These are phyloP conservation scores for Populus tomentosa DNA, from an alignment of 441 rosid genomes.

Conservation along the genomic window DNA sequence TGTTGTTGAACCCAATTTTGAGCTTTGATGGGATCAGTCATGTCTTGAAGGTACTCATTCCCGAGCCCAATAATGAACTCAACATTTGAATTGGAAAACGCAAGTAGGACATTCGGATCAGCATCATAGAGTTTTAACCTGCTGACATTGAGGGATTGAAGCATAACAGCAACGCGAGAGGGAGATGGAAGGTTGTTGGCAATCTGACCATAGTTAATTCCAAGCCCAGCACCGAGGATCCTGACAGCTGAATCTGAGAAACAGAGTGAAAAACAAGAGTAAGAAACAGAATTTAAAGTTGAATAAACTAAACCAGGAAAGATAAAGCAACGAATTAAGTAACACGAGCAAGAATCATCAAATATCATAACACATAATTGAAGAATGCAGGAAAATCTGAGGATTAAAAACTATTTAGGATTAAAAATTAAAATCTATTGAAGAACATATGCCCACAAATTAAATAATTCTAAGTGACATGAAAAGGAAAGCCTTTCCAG, in stretches of 20 bases:
- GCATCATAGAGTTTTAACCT: conserved; percentile 54
- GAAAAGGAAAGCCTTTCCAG: background rate
- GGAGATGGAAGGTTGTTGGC: conserved; percentile 55
- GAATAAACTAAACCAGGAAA: background rate
- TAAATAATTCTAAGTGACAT: background rate
- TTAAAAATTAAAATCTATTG: background rate
- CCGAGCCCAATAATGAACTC: conserved; percentile 55
- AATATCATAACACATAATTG: no score
- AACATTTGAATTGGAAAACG: conserved; percentile 39
- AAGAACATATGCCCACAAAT: background rate
- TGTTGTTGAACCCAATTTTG: conserved; percentile 41
- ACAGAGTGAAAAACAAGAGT: no score
- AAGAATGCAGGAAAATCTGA: background rate
- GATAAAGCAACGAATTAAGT: background rate
- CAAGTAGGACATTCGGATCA: conserved; percentile 40
- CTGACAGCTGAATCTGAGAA: conserved; percentile 22
- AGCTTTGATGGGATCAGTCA: conserved; percentile 41
- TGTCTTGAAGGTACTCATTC: conserved; percentile 30
- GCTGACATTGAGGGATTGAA: conserved; percentile 40
- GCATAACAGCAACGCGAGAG: conserved; percentile 32
- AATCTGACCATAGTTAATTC: conserved; percentile 61
- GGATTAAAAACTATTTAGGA: background rate
- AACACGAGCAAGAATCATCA: background rate
- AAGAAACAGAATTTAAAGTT: background rate
- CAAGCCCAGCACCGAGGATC: conserved; percentile 28